Percentiles rank a stretch among this genome's conserved stretches.
Conservation (phyloP, 108 stramenopile genomes). For the Skeletonema menzelii region DNA sequence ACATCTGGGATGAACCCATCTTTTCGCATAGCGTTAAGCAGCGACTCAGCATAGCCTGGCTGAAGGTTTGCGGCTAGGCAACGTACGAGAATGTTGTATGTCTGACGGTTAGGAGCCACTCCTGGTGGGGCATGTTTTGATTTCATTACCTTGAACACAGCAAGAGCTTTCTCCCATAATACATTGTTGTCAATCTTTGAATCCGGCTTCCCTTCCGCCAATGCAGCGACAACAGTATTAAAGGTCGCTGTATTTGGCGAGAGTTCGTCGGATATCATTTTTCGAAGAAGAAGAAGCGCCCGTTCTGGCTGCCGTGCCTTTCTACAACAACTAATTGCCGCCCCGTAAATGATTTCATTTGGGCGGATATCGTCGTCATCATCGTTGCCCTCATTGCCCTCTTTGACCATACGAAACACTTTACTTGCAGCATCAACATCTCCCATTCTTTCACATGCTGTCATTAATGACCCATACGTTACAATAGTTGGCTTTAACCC, state of each 20-base stretch:
- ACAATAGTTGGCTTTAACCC: slow-evolving; percentile 65
- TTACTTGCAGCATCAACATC: slow-evolving; percentile 57
- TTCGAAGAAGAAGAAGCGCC: slow-evolving; percentile 60
- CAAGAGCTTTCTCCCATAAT: slow-evolving; percentile 55
- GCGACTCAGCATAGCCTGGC: slow-evolving; percentile 64
- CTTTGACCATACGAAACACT: slow-evolving; percentile 67
- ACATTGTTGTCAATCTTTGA: slow-evolving; percentile 11
- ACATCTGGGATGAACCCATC: slow-evolving; percentile 77
- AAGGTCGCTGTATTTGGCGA: slow-evolving; percentile 78
- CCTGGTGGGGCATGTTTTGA: slow-evolving; percentile 35
- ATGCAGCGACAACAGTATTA: slow-evolving; percentile 77
- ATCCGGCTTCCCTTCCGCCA: slow-evolving; percentile 47
- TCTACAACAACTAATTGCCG: slow-evolving; percentile 79
- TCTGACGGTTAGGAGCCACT: slow-evolving; percentile 66
- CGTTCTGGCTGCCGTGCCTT: slow-evolving; percentile 69
- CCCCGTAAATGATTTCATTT: slow-evolving; percentile 85
- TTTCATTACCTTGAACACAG: slow-evolving; percentile 71
- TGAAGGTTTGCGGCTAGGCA: slow-evolving; percentile 55
- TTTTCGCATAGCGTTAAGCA: slow-evolving; percentile 69
- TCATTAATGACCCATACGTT: slow-evolving; percentile 84
- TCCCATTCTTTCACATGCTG: slow-evolving; percentile 80
- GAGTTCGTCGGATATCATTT: slow-evolving; percentile 77
- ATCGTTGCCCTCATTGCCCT: slow-evolving; percentile 1
- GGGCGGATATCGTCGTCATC: slow-evolving; percentile 27
- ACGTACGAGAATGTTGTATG: slow-evolving; percentile 75